phyloP scores from a whole-genome alignment of 192 early-diverging fungal species.

The Coemansia sp. region DNA sequence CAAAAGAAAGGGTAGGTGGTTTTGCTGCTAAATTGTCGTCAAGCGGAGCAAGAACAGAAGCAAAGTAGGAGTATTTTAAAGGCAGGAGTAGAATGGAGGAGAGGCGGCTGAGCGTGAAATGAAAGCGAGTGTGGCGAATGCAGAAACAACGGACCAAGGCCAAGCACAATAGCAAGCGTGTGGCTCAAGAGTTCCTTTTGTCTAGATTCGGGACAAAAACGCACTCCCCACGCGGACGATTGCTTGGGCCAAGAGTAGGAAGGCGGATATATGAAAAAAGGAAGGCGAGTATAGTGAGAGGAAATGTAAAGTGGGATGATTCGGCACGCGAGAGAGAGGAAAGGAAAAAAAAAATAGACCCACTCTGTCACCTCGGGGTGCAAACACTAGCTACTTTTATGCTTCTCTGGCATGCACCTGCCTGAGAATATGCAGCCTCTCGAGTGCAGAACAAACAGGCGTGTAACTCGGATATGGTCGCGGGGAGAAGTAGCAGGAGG shows the following conservation, averaged over 20 bases:
- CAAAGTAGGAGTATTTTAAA: background rate
- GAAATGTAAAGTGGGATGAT: background rate
- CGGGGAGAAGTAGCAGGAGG: background rate
- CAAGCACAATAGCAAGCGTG: background rate
- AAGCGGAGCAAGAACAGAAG: background rate
- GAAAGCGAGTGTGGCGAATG: background rate
- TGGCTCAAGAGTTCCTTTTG: background rate
- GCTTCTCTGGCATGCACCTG: background rate
- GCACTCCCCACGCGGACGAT: conserved; percentile 1
- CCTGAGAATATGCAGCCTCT: background rate
- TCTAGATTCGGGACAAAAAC: background rate
- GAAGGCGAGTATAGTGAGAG: conserved; percentile 1
- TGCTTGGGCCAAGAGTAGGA: background rate
- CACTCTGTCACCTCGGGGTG: background rate
- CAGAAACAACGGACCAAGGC: background rate
- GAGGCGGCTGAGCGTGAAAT: background rate
- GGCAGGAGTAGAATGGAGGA: background rate
- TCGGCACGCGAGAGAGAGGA: background rate
- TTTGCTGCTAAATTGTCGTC: background rate
- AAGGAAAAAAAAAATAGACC: background rate
- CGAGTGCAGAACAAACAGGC: background rate
- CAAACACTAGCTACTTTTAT: conserved; percentile 4
- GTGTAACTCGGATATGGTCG: background rate
- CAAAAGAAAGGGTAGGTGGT: background rate
- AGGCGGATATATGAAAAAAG: background rate